phyloP scores from a whole-genome alignment of 495 filamentous ascomycete species.

The Astrothelium macrocarpum region DNA sequence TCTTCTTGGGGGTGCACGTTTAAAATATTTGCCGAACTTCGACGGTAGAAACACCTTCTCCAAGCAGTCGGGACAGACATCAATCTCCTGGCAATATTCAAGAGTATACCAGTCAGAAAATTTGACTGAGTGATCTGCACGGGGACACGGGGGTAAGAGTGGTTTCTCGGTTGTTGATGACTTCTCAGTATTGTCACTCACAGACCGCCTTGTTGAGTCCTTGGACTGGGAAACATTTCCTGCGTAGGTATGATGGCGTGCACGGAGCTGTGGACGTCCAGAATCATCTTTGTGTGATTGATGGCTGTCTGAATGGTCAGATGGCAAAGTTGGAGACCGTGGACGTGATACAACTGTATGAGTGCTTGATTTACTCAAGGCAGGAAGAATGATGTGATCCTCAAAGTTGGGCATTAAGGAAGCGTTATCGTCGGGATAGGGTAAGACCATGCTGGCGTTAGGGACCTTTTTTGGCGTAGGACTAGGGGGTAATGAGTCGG shows the following conservation, averaged over 20 bases:
- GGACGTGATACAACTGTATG: background rate
- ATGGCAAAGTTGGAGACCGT: background rate
- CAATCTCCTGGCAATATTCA: conserved; percentile 42
- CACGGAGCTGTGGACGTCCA: conserved; percentile 10
- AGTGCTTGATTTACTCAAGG: background rate
- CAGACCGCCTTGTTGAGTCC: background rate
- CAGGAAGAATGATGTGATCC: background rate
- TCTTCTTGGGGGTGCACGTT: conserved; percentile 36
- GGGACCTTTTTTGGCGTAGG: background rate
- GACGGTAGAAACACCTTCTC: conserved; percentile 44
- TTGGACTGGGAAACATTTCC: conserved; percentile 2
- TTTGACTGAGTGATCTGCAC: conserved; percentile 39
- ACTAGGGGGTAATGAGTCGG: conserved; percentile 5
- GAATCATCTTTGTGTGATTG: background rate
- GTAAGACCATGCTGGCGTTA: background rate
- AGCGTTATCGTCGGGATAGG: background rate
- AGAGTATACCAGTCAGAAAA: conserved; percentile 60
- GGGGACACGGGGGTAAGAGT: conserved; percentile 41
- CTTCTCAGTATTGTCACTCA: conserved; percentile 1
- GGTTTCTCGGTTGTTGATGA: background rate
- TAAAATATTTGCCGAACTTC: conserved; percentile 43
- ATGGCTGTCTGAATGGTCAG: background rate
- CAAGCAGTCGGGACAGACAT: conserved; percentile 58
- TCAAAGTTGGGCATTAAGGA: background rate
- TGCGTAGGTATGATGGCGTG: conserved; percentile 11